Conservation (phyloP, 192 early-diverging fungal species). For the Spizellomyces punctatus region DNA sequence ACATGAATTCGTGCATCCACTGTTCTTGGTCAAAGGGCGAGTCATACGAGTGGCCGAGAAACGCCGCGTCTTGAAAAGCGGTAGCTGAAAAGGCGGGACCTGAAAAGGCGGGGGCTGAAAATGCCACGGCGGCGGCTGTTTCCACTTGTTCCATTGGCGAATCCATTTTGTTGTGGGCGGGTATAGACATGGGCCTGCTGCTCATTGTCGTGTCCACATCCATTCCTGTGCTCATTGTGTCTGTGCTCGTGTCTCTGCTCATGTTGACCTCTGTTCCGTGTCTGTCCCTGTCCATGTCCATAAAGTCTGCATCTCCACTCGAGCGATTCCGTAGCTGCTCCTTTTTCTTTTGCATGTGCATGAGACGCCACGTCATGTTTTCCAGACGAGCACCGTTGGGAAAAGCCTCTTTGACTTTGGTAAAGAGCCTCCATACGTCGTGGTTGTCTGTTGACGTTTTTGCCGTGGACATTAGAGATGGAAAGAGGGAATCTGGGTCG, state of each 20-base stretch:
- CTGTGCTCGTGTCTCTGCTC: background rate
- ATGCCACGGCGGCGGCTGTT: too few relatives aligned
- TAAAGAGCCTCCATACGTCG: constrained; percentile 75
- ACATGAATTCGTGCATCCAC: constrained; percentile 19
- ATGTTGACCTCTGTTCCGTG: too few relatives aligned
- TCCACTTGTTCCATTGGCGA: too few relatives aligned
- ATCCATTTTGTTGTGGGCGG: too few relatives aligned
- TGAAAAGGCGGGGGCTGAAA: too few relatives aligned
- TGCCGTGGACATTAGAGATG: constrained; percentile 24
- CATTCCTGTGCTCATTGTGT: background rate
- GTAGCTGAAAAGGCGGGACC: too few relatives aligned
- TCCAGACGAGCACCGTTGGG: constrained; percentile 78
- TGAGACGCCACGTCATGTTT: constrained; percentile 83
- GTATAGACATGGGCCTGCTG: too few relatives aligned
- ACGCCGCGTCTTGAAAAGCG: too few relatives aligned
- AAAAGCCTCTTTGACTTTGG: constrained; percentile 77
- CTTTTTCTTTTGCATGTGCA: constrained; percentile 66
- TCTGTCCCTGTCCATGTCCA: too few relatives aligned
- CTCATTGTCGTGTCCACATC: too few relatives aligned
- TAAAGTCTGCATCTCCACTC: too few relatives aligned
- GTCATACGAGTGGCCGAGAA: too few relatives aligned
- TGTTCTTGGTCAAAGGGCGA: background rate
- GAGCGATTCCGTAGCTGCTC: constrained; percentile 14
- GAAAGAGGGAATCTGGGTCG: constrained; percentile 31
- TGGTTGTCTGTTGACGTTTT: constrained; percentile 37